Evolutionary conservation across 2,329 filamentous ascomycete species (phyloP).

Genomic region (Aspergillus flavus): DNA sequence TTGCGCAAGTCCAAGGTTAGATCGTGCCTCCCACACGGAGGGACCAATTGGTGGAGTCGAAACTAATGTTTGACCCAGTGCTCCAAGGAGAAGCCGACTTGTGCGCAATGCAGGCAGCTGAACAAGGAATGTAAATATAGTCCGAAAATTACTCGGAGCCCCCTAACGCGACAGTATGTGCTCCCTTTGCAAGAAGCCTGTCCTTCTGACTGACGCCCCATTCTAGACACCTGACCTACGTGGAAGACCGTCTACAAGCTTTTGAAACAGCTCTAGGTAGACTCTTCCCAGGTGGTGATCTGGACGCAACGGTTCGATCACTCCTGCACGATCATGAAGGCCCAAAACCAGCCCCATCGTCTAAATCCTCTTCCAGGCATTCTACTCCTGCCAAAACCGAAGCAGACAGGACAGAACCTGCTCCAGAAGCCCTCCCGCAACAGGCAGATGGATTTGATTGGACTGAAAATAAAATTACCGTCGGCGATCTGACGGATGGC

Average conservation of each 20-base stretch:
- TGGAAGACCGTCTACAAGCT: slow-evolving; percentile 42
- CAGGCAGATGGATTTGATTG: slow-evolving; percentile 44
- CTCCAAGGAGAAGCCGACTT: slow-evolving; percentile 45
- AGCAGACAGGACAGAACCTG: slow-evolving; percentile 36
- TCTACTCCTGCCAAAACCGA: slow-evolving; percentile 40
- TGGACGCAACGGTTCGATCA: slow-evolving; percentile 42
- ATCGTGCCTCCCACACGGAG: neutral
- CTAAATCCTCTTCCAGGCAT: slow-evolving; percentile 41
- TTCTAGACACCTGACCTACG: slow-evolving; percentile 41
- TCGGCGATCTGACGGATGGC: slow-evolving; percentile 43
- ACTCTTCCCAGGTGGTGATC: slow-evolving; percentile 42
- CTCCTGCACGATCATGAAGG: slow-evolving; percentile 40
- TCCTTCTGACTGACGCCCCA: neutral
- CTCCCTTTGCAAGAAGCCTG: neutral
- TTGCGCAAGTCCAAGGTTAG: slow-evolving; percentile 43
- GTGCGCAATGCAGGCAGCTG: slow-evolving; percentile 43
- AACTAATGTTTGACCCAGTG: slow-evolving; percentile 30
- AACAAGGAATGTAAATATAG: slow-evolving; percentile 47
- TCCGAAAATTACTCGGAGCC: slow-evolving; percentile 44
- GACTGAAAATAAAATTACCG: slow-evolving; percentile 42
- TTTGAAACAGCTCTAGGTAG: slow-evolving; percentile 43
- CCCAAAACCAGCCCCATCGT: slow-evolving; percentile 34
- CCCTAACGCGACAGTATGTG: slow-evolving; percentile 45
- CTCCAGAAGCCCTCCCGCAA: slow-evolving; percentile 48
- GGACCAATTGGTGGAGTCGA: neutral